These are phyloP conservation scores for Zymoseptoria pseudotritici DNA, from an alignment of 2,329 filamentous ascomycete genomes.

Conservation along the genomic window DNA sequence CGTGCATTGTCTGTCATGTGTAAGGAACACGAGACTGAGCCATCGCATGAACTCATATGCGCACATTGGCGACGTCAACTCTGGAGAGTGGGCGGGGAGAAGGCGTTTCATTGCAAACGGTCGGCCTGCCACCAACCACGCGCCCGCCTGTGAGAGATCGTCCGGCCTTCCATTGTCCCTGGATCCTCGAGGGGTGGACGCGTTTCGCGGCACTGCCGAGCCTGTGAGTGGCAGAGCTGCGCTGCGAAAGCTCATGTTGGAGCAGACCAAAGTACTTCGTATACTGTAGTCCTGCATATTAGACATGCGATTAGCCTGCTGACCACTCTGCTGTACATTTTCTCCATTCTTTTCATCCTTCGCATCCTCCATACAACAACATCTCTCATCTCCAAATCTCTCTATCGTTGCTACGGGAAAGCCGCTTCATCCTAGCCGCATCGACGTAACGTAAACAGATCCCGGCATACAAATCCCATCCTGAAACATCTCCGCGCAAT, in stretches of 20 bases:
- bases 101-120: background rate
- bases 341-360: background rate
- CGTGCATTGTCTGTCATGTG: background rate
- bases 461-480: background rate
- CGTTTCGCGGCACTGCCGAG: no score
- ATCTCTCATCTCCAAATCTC: background rate
- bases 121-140: background rate
- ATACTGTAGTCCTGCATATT: background rate
- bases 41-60: background rate
- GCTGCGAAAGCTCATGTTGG: background rate
- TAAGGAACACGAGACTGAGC: background rate
- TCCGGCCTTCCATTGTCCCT: background rate
- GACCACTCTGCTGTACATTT: background rate
- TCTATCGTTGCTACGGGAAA: background rate
- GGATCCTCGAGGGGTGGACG: background rate
- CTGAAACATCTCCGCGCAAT: background rate
- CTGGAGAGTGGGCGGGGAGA: no score
- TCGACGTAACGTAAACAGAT: background rate
- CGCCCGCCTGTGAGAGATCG: background rate
- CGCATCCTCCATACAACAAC: background rate
- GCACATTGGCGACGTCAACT: background rate
- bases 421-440: background rate
- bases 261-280: background rate
- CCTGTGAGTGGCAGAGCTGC: no score
- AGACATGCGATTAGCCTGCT: background rate